Conservation (phyloP, 345 rosid species). For the Acer saccharum region DNA sequence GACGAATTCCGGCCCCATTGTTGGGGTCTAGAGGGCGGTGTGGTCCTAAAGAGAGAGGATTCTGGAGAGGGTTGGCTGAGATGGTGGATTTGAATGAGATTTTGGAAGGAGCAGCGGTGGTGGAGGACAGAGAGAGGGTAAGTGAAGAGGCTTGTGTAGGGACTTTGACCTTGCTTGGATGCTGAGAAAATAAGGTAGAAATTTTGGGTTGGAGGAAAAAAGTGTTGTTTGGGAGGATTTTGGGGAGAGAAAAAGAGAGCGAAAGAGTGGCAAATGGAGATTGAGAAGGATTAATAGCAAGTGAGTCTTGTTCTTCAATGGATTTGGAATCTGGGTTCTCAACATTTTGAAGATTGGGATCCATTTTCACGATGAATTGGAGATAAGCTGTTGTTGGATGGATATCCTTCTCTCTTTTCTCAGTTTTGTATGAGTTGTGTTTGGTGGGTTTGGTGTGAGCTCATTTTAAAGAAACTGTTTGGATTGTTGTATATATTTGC, state of each 20-base stretch:
- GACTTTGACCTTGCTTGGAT: slow-evolving; percentile 65
- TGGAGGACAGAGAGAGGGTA: slow-evolving; percentile 53
- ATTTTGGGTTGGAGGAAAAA: slow-evolving; percentile 58
- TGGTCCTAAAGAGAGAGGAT: slow-evolving; percentile 80
- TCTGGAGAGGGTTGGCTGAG: slow-evolving; percentile 78
- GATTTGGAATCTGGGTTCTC: slow-evolving; percentile 40
- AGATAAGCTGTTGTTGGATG: slow-evolving; percentile 13
- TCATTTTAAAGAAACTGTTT: neutral
- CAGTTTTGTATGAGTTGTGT: neutral
- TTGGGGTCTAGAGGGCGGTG: slow-evolving; percentile 92
- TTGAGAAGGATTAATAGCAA: slow-evolving; percentile 37
- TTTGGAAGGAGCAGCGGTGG: slow-evolving; percentile 35
- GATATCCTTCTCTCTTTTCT: neutral
- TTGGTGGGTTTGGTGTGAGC: neutral
- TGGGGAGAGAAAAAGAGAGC: slow-evolving; percentile 52
- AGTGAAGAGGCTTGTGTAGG: slow-evolving; percentile 72
- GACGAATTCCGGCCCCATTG: slow-evolving; percentile 78
- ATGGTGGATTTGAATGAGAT: slow-evolving; percentile 79
- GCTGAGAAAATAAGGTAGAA: slow-evolving; percentile 38
- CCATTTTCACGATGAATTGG: slow-evolving; percentile 35
- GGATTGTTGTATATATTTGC: neutral
- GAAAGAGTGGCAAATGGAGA: slow-evolving; percentile 70
- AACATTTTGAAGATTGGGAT: slow-evolving; percentile 35
- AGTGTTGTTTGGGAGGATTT: slow-evolving; percentile 40
- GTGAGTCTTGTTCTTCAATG: slow-evolving; percentile 30